These are phyloP conservation scores for Hypoxylon lienhwacheense DNA, from an alignment of 495 filamentous ascomycete genomes.

Conservation along the genomic window DNA sequence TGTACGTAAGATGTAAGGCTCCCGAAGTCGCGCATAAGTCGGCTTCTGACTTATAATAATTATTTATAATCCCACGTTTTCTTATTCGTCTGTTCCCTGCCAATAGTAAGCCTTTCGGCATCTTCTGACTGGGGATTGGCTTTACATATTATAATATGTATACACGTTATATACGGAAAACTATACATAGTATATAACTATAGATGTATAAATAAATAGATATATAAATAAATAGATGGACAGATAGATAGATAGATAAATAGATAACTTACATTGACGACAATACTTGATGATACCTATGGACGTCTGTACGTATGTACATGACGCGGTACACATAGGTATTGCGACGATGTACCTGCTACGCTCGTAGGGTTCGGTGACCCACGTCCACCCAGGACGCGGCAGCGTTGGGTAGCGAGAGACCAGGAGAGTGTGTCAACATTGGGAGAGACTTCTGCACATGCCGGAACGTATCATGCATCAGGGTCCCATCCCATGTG, in stretches of 20 bases:
- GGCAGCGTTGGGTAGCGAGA: constrained; percentile 34
- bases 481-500: constrained; percentile 36
- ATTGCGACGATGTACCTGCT: constrained; percentile 9
- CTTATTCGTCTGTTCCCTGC: constrained; percentile 19
- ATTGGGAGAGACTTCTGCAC: constrained; percentile 37
- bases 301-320: no score
- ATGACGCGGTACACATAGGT: no score
- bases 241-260: constrained; percentile 1
- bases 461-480: constrained; percentile 38
- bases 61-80: constrained; percentile 25
- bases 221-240: constrained; percentile 8
- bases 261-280: constrained; percentile 13
- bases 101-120: constrained; percentile 26
- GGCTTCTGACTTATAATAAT: constrained; percentile 24
- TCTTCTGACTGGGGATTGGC: no score
- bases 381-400: constrained; percentile 31
- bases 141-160: no score
- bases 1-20: constrained; percentile 6
- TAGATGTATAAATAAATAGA: constrained; percentile 3
- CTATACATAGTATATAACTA: background rate
- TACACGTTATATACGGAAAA: constrained; percentile 1
- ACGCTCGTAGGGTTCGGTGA: constrained; percentile 26
- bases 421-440: constrained; percentile 29
- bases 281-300: no score
- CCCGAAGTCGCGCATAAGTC: constrained; percentile 30